Conservation (phyloP, 345 rosid genomes). For the Salix arbutifolia region DNA sequence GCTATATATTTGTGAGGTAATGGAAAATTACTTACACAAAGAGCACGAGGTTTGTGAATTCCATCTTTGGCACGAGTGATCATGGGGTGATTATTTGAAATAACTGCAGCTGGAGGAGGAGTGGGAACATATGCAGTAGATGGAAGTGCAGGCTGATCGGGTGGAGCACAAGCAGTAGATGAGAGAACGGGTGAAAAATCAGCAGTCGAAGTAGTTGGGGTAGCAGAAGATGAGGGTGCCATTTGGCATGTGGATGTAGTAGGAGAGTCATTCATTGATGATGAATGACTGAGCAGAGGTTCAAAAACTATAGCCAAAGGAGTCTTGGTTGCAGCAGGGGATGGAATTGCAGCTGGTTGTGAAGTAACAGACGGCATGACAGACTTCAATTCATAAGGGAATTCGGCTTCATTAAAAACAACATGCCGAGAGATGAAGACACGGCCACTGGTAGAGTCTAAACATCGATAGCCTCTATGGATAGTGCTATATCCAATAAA, state of each 20-base stretch:
- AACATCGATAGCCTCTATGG: too few species aligned
- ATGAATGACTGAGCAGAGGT: not conserved
- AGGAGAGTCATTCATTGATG: too few species aligned
- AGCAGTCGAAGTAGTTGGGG: rapidly evolving
- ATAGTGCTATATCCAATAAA: too few species aligned
- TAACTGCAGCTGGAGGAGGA: rapidly evolving
- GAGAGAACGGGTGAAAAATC: rapidly evolving
- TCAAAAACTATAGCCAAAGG: not conserved
- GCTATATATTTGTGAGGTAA: rapidly evolving
- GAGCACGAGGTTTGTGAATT: not conserved
- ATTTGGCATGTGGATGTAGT: rapidly evolving
- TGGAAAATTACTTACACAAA: not conserved
- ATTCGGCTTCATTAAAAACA: too few species aligned
- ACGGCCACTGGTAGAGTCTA: too few species aligned
- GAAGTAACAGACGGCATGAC: too few species aligned
- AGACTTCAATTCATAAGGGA: too few species aligned
- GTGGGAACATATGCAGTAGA: too few species aligned
- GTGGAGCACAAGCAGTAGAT: not conserved
- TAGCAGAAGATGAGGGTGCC: too few species aligned
- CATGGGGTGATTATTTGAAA: not conserved
- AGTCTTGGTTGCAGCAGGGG: too few species aligned
- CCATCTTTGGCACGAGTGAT: not conserved
- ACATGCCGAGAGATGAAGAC: too few species aligned
- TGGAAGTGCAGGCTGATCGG: rapidly evolving
- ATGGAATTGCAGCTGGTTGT: not conserved